Base-by-base conservation (phyloP, 768 basidiomycete genomes). In the Suillus paluster region DNA sequence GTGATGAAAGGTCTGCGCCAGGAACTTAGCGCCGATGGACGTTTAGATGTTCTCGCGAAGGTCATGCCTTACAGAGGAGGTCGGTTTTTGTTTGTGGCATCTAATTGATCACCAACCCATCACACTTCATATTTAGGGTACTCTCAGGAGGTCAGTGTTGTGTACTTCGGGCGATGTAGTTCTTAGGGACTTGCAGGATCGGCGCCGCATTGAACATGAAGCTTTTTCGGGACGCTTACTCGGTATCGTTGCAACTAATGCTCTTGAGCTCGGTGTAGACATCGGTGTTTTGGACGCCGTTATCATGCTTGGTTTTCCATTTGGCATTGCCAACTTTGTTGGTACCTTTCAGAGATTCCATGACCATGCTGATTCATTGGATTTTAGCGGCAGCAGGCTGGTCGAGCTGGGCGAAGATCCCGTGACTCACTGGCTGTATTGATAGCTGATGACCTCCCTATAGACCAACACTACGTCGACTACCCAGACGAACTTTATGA, bases 241-340 rank as follows among this genome's bases (percentile, higher is more conserved):
- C 0, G 94, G 95, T 14, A 90, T 96, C 49, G 83, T 97, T 38
- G 91, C 94, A 0, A 97, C 94, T 0, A 96, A 94, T 67, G 94
- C 94, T 0, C 82, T 96, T 14, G 95, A 97, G 73, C 84, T 96
- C 8, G 94, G 94, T 15, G 89, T 95, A n/a, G 93, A 95, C 67
- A 95, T 95, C 39, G 94, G 92, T 17, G 85, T 83, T n/a, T 73
- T 95, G 57, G 95, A 96, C 69, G 92, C 90, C 8, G 94, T 96
- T 45, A 85, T 97, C 59, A 92, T 94, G 84, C 83, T 95, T 33
- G 92, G 92, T 1, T 94, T 96, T 71, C 94, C 94, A 0, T 80
- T 84, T 58, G 85, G 83, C 45, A 76, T 95, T 39, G 89, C 94
- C 0, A 95, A 92, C 66, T 90, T 94, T 61, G 93, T 94, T 61